phyloP scores from a whole-genome alignment of 2,329 filamentous ascomycete species.

The Colletotrichum sp. region DNA sequence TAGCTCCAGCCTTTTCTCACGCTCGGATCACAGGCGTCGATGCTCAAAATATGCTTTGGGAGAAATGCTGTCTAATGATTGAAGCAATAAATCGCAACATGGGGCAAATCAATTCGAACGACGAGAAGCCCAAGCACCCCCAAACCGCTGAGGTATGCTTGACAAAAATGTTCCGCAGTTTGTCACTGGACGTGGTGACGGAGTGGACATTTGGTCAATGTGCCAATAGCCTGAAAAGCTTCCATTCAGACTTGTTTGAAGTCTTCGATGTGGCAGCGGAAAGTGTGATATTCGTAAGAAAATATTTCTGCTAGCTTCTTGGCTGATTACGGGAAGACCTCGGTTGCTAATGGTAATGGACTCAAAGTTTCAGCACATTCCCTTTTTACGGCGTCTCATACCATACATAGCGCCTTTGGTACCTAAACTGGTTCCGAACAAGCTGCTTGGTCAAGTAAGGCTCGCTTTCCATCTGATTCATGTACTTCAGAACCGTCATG shows the following conservation, averaged over 20 bases:
- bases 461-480: background rate
- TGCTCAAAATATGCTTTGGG: background rate
- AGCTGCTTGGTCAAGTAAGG: background rate
- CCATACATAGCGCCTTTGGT: background rate
- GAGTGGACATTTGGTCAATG: slow-evolving; percentile 5
- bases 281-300: background rate
- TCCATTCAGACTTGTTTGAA: background rate
- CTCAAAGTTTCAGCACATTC: background rate
- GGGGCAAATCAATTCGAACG: background rate
- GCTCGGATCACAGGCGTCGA: background rate
- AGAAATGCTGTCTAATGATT: background rate
- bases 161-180: background rate
- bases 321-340: background rate
- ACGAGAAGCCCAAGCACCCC: background rate
- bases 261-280: background rate
- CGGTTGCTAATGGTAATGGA: background rate
- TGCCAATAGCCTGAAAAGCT: background rate
- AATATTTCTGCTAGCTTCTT: background rate
- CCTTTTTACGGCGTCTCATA: background rate
- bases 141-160: background rate
- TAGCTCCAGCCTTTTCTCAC: background rate
- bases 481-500: background rate
- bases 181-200: background rate
- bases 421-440: background rate
- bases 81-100: background rate